Base-by-base conservation (phyloP, 202 grass and related monocot genomes). In the Elaeis oleifera region DNA sequence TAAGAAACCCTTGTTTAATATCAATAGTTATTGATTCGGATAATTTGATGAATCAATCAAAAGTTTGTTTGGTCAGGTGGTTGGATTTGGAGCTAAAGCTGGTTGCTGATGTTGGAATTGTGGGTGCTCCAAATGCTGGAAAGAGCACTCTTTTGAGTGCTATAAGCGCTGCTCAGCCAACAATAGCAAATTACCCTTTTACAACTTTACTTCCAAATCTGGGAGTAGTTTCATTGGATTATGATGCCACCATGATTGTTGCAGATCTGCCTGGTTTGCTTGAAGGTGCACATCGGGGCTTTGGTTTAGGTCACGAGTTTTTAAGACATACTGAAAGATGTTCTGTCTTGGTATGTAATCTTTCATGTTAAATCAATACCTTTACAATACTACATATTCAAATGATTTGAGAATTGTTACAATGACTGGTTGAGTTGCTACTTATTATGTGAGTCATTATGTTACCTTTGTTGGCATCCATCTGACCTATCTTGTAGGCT, bases 181-280 rank as follows among this genome's bases (percentile, higher is more conserved):
- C 82, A 49, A 97, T 97, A 71, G 92, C 92, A 56, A 97, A 85
- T 79, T 97, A 97, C 70, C 87, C 92, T 18, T 97, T 97, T 61
- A 97, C 92, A n/a, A 97, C 87, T 29, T 81, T 97, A 50, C 84
- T 97, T 54, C 92, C 92, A 60, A 97, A 97, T 75, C 78, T 97
- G 76, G 87, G 87, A 60, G 92, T 97, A n/a, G 92, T 97, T 67
- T 89, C 87, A 61, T 76, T 91, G 50, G 87, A 91, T 66, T 91
- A 89, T 79, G 87, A 91, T 88, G 87, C 84, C 61, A 91, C 87
- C 29, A 97, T 97, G 87, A 82, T 91, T 53, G 92, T 91, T 58
- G 92, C 92, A 24, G 92, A 97, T 67, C 88, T 97, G 69, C 92
- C 92, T 66, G 92, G 92, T 13, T 81, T 97, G 24, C 74, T 97